Base-by-base conservation (phyloP, 2,329 filamentous ascomycete genomes). In the Fusarium nodosum region DNA sequence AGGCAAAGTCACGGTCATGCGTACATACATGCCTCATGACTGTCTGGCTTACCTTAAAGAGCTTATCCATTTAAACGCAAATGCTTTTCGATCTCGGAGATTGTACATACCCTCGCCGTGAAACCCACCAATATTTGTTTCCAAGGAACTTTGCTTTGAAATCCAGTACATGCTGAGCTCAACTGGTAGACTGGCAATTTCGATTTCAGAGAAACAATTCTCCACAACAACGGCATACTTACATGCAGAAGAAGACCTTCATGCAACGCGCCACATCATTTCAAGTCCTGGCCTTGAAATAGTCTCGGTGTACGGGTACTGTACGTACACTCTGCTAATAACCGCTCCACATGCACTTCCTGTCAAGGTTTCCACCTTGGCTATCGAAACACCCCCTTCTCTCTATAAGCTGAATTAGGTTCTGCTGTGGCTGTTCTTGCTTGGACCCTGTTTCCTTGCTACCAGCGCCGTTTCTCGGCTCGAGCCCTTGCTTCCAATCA, bases 281-380 rank as follows among this genome's bases (percentile, higher is more conserved):
- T 69, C 51, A 67, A 36, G 34, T 20, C 63, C 68, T 69, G 63
- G 67, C 63, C 66, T 66, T 67, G 44, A 69, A 69, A 66, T 66
- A 47, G 42, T 47, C 42, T 56, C 54, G 54, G 7, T 26, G 26
- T 26, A 26, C 7, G 26, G 26, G 9, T 55, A 38, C 34, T 22
- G 13, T 47, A 36, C 28, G 48, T 34, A 39, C 33, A 39, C 36
- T 64, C 42, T 55, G 42, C 45, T 26, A 39, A 51, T 55, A 36
- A 36, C 50, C 36, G 39, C 48, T 60, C 64, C 62, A 67, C 51
- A 36, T 36, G 31, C 31, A 41, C 51, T n/a, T 64, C 39, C 41
- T 42, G 20, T 56, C 45, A 41, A 41, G 53, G 60, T 59, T 65
- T 65, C 30, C 53, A 70, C 36, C 44, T 38, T 42, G 20, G 15